Conservation (phyloP, 805 yeast species). For the Ogataea paraovalis region DNA sequence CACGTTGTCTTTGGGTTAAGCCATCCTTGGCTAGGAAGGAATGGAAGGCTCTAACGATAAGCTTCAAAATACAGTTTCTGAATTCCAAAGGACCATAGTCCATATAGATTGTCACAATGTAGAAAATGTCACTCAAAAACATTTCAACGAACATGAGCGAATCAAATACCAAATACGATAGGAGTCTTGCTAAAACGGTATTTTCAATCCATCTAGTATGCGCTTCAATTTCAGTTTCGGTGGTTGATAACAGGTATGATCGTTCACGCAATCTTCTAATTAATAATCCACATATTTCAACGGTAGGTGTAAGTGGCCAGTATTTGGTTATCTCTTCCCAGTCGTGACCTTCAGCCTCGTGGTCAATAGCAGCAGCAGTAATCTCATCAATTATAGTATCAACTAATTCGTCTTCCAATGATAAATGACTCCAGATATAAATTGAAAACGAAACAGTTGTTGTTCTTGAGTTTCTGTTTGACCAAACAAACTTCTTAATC, state of each 20-base stretch:
- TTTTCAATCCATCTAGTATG: constrained; percentile 68
- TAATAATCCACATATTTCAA: constrained; percentile 67
- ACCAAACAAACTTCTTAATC: constrained; percentile 56
- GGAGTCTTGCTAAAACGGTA: constrained; percentile 58
- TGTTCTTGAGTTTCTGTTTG: constrained; percentile 46
- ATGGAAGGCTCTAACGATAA: constrained; percentile 65
- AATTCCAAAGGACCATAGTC: constrained; percentile 51
- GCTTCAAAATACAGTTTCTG: constrained; percentile 56
- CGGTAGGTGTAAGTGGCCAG: constrained; percentile 62
- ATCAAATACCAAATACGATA: constrained; percentile 68
- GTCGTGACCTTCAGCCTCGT: constrained; percentile 68
- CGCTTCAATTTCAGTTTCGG: constrained; percentile 42
- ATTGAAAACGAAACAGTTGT: constrained; percentile 53
- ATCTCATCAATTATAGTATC: constrained; percentile 66
- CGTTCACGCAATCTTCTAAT: constrained; percentile 53
- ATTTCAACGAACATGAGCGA: constrained; percentile 55
- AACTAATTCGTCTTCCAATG: constrained; percentile 56
- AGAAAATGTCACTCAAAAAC: constrained; percentile 68
- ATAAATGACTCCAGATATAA: constrained; percentile 64
- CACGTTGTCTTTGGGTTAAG: constrained; percentile 37
- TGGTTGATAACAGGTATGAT: constrained; percentile 45
- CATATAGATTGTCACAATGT: constrained; percentile 59
- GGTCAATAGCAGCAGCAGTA: constrained; percentile 67
- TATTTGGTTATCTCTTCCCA: constrained; percentile 63
- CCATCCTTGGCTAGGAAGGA: constrained; percentile 57